Conservation (phyloP, 495 filamentous ascomycete species). For the Aspergillus taichungensis region DNA sequence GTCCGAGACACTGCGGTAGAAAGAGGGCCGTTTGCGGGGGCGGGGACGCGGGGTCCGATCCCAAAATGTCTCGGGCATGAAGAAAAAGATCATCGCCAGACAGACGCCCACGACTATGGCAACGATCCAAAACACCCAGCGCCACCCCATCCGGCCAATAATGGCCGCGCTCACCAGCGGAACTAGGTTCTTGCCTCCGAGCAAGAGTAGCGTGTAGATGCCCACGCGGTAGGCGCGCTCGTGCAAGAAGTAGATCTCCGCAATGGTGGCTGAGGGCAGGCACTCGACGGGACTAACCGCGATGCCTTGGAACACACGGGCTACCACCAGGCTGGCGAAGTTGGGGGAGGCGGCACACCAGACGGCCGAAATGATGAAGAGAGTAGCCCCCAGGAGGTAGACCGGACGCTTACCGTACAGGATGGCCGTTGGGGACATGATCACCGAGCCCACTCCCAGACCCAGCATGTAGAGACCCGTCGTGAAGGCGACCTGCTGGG, state of each 20-base stretch:
- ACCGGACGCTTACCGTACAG: constrained; percentile 86
- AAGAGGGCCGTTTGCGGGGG: constrained; percentile 23
- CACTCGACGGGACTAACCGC: constrained; percentile 90
- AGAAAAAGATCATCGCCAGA: constrained; percentile 69
- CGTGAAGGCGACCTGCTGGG: constrained; percentile 73
- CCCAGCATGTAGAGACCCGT: constrained; percentile 96
- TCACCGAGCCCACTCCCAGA: constrained; percentile 71
- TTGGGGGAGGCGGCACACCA: constrained; percentile 84
- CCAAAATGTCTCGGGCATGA: constrained; percentile 96
- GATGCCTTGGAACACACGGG: constrained; percentile 78
- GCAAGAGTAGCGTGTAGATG: constrained; percentile 84
- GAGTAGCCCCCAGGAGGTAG: constrained; percentile 67
- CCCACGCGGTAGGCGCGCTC: constrained; percentile 90
- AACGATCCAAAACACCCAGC: constrained; percentile 92
- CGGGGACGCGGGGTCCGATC: constrained; percentile 66
- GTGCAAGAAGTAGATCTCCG: constrained; percentile 94
- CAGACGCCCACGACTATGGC: constrained; percentile 76
- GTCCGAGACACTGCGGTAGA: constrained; percentile 33
- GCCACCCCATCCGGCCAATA: constrained; percentile 70
- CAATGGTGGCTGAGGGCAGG: constrained; percentile 87
- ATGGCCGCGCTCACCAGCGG: constrained; percentile 83
- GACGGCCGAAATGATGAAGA: constrained; percentile 68
- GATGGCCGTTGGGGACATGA: constrained; percentile 87
- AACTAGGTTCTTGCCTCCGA: constrained; percentile 89
- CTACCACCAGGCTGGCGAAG: constrained; percentile 71